Percentiles rank a stretch among this genome's conserved stretches.
phyloP scores from a whole-genome alignment of 73 alveolate genomes.

The Paramecium primaurelia region DNA sequence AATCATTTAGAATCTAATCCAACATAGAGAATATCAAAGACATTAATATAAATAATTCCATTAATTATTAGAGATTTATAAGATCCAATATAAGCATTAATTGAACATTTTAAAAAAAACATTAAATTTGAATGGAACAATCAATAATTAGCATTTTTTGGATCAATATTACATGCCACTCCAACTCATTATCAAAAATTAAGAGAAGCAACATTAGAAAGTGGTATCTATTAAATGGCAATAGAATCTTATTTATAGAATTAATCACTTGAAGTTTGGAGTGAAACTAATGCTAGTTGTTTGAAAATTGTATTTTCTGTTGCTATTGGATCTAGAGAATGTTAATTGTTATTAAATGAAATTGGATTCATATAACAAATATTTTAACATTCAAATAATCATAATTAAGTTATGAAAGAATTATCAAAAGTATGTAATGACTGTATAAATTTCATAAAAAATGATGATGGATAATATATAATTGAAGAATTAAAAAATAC shows the following conservation, averaged over 20 bases:
- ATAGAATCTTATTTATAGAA: not conserved
- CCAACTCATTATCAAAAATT: constrained; percentile 18
- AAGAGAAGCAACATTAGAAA: not conserved
- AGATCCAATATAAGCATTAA: not conserved
- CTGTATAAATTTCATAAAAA: not conserved
- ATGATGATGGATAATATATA: not conserved
- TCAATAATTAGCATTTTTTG: not conserved
- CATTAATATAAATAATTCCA: not conserved
- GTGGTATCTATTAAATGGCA: not conserved
- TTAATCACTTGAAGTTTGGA: not conserved
- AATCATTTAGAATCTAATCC: not conserved
- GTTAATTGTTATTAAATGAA: not conserved
- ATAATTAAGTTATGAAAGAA: not conserved
- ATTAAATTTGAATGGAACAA: not conserved
- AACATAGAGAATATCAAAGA: not conserved
- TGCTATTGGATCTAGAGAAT: not conserved
- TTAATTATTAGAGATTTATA: not conserved
- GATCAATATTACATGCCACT: not conserved
- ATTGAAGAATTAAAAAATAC: not conserved
- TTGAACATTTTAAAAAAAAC: not conserved
- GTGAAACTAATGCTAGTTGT: not conserved
- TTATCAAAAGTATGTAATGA: not conserved
- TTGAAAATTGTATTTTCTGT: constrained; percentile 16
- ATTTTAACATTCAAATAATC: not conserved
- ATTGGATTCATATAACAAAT: not conserved